phyloP scores from a whole-genome alignment of 176 grass and related monocot species.

The Oryza rufipogon region DNA sequence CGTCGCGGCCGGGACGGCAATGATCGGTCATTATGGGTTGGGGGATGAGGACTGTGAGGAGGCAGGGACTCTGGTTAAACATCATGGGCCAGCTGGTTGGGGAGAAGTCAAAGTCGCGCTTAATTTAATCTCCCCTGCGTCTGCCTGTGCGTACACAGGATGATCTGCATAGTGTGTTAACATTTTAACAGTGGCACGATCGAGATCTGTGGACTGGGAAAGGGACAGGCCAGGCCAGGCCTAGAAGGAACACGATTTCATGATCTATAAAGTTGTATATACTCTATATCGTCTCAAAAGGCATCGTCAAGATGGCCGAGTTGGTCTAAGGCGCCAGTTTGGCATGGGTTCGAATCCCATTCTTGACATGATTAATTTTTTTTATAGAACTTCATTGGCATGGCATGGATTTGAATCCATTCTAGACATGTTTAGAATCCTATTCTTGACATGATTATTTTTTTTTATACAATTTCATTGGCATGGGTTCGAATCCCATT shows the following conservation, averaged over 20 bases:
- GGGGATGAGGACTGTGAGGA: background rate
- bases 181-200: too few species aligned
- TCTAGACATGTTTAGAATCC: constrained; percentile 45
- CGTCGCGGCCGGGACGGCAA: constrained; percentile 24
- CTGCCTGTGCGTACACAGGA: background rate
- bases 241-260: too few species aligned
- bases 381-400: constrained; percentile 34
- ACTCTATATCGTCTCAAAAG: too few species aligned
- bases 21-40: constrained; percentile 38
- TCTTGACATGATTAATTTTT: constrained; percentile 49
- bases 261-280: too few species aligned
- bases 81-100: background rate
- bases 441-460: too few species aligned
- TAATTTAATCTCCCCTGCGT: constrained; percentile 36
- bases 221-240: too few species aligned
- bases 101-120: constrained; percentile 40
- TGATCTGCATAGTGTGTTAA: too few species aligned
- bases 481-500: too few species aligned
- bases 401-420: constrained; percentile 97
- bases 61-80: background rate
- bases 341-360: constrained; percentile 99
- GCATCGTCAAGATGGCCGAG: constrained; percentile 97
- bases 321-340: constrained; percentile 99
- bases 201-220: too few species aligned
- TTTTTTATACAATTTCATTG: too few species aligned